Percentiles rank a stretch among this genome's conserved stretches.
Evolutionary conservation across 179 eudicot species (phyloP).

Genomic region (Silene vulgaris): DNA sequence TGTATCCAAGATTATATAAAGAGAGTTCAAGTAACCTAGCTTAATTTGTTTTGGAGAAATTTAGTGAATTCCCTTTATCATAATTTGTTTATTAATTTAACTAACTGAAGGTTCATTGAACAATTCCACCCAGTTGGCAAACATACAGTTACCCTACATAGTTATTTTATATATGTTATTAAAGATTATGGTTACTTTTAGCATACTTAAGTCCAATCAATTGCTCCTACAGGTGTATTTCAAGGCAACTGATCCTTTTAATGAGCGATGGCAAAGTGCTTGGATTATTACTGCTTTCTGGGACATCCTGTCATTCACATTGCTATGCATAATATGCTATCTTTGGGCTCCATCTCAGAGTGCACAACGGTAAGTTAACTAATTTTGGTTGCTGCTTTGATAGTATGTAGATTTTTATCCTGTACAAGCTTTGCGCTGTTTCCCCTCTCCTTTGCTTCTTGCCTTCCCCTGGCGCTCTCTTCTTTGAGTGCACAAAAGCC

Average conservation of each 20-base stretch:
- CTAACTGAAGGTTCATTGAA: not conserved
- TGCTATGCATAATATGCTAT: conserved; percentile 83
- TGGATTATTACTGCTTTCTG: conserved; percentile 97
- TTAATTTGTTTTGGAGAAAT: not conserved
- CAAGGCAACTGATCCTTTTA: conserved; percentile 93
- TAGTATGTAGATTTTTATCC: not conserved
- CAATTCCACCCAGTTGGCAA: not conserved
- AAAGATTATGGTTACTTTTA: conserved; percentile 17
- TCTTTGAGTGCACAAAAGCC: too few species aligned
- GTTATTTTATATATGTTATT: not conserved
- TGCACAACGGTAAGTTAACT: conserved; percentile 61
- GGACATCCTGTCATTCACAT: conserved; percentile 72
- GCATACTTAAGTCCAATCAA: conserved; percentile 9
- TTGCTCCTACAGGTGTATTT: conserved; percentile 65
- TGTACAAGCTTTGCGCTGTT: too few species aligned
- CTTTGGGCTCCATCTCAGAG: conserved; percentile 98
- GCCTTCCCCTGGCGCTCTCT: too few species aligned
- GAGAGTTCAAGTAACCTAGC: not conserved
- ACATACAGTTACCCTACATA: not conserved
- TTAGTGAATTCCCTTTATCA: not conserved
- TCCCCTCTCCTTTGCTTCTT: too few species aligned
- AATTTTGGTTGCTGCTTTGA: not conserved
- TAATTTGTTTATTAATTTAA: too few species aligned
- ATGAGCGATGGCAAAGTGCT: conserved; percentile 93
- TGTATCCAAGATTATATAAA: not conserved